Conservation (phyloP, 2,329 filamentous ascomycete genomes). For the Ceratocystis huliohia region DNA sequence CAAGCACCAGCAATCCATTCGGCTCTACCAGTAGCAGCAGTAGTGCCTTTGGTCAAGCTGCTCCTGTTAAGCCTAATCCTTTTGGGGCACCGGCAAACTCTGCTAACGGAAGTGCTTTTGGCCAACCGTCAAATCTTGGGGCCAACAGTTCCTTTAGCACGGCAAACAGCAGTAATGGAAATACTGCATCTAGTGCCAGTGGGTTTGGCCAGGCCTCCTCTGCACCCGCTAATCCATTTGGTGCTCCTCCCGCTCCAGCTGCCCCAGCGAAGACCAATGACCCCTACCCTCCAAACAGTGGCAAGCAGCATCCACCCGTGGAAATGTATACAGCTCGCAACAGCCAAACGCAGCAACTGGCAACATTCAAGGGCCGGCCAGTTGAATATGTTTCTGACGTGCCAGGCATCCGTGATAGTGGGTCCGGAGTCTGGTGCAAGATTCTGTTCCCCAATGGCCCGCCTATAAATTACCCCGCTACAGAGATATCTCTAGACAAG, state of each 20-base stretch:
- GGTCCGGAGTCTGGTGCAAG: slow-evolving; percentile 44
- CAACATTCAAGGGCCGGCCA: slow-evolving; percentile 49
- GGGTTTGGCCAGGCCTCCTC: slow-evolving; percentile 17
- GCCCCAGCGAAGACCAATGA: slow-evolving; percentile 22
- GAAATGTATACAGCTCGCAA: slow-evolving; percentile 34
- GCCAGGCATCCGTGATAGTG: slow-evolving; percentile 33
- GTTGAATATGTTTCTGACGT: slow-evolving; percentile 47
- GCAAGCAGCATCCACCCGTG: slow-evolving; percentile 34
- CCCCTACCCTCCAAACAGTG: slow-evolving; percentile 36
- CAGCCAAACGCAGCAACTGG: slow-evolving; percentile 35
- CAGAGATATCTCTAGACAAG: slow-evolving; percentile 42
- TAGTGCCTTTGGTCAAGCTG: slow-evolving; percentile 25
- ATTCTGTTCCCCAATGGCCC: slow-evolving; percentile 65
- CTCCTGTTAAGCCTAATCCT: slow-evolving; percentile 21
- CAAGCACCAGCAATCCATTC: slow-evolving; percentile 13
- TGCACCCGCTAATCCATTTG: slow-evolving; percentile 12
- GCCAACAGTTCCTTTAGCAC: slow-evolving; percentile 19
- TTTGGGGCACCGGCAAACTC: slow-evolving; percentile 26
- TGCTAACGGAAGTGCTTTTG: slow-evolving; percentile 17
- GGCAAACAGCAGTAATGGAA: background rate
- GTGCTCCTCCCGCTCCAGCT: slow-evolving; percentile 14
- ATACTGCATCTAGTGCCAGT: background rate
- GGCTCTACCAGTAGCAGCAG: background rate
- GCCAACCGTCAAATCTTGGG: slow-evolving; percentile 14
- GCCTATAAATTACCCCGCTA: slow-evolving; percentile 49